These are phyloP conservation scores for Prunus davidiana DNA, from an alignment of 306 rosid genomes.

Conservation along the genomic window DNA sequence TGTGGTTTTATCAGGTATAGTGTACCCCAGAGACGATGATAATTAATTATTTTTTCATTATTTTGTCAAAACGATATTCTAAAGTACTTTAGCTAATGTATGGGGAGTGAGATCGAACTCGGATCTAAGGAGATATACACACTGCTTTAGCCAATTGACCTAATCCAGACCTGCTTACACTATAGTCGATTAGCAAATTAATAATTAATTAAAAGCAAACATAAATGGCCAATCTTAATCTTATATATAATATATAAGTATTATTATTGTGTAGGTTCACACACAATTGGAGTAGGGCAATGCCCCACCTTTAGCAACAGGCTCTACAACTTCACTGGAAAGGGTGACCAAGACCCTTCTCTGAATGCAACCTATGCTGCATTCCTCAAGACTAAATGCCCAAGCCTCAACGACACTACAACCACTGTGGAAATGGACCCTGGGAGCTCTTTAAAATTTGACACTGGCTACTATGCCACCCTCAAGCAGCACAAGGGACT, in stretches of 20 bases:
- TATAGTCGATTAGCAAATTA: not conserved
- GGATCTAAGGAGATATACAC: too few species aligned
- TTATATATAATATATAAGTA: not conserved
- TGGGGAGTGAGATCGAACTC: too few species aligned
- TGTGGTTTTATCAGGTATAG: conserved; percentile 33
- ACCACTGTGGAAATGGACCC: conserved; percentile 52
- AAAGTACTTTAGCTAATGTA: too few species aligned
- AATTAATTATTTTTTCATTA: too few species aligned
- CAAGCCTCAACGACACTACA: conserved; percentile 4
- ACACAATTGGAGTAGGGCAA: conserved; percentile 38
- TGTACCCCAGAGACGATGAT: too few species aligned
- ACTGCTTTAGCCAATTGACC: not conserved
- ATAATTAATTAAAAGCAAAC: not conserved
- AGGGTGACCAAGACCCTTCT: conserved; percentile 35
- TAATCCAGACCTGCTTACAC: not conserved
- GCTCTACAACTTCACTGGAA: conserved; percentile 42
- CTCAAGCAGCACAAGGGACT: conserved; percentile 49
- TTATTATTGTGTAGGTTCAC: conserved; percentile 11
- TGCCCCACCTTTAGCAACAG: conserved; percentile 28
- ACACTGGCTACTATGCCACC: conserved; percentile 31
- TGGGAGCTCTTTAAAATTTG: conserved; percentile 30
- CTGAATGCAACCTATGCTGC: conserved; percentile 20
- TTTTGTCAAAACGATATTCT: too few species aligned
- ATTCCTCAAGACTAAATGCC: conserved; percentile 11
- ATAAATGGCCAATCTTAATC: not conserved